Base-by-base conservation (phyloP, 2,329 filamentous ascomycete genomes). In the Tympanopsis confertula region DNA sequence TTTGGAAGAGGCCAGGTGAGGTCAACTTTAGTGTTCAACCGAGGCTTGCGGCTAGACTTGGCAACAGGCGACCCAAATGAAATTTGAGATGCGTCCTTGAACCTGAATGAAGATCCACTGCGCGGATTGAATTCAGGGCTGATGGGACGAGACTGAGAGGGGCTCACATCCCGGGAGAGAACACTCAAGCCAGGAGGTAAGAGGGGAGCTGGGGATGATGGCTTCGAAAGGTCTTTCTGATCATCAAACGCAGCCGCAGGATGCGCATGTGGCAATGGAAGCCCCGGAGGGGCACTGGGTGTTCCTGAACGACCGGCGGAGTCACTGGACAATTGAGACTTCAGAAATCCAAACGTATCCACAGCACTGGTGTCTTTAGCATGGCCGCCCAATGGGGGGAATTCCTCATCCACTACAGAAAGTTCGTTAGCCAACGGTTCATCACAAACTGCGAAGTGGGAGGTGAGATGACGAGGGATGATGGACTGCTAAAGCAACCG, bases 361-460 rank as follows among this genome's bases (percentile, higher is more conserved):
- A 55, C 46, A 3, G 56, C 42, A 14, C 51, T 47, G 14, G 48
- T 53, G 35, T 59, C 56, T n/a, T 57, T 59, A n/a, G 50, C 38
- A 12, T 55, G 50, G 17, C 47, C 41, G 22, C 53, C 61, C 17
- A 67, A 51, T 35, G 63, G 63, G 19, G 64, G 62, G 35, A 68
- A 67, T 13, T 68, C 62, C 46, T 63, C 57, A 36, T 64, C 56
- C 43, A 63, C 62, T 57, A 54, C 49, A 48, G 42, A 42, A 41
- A 39, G 20, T 20, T 26, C 20, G 48, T 59, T 46, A 61, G 56
- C 50, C 43, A 42, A 41, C 36, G 19, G 40, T 33, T 32, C 29
- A n/a, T 33, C 20, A 19, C 45, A 19, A 37, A 39, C 24, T 37
- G 29, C 37, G 30, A 28, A 32, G 30, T 44, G 17, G 26, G n/a